These are phyloP conservation scores for Cutaneotrichosporon spelunceum DNA, from an alignment of 1,284 basidiomycete species.

Conservation along the genomic window DNA sequence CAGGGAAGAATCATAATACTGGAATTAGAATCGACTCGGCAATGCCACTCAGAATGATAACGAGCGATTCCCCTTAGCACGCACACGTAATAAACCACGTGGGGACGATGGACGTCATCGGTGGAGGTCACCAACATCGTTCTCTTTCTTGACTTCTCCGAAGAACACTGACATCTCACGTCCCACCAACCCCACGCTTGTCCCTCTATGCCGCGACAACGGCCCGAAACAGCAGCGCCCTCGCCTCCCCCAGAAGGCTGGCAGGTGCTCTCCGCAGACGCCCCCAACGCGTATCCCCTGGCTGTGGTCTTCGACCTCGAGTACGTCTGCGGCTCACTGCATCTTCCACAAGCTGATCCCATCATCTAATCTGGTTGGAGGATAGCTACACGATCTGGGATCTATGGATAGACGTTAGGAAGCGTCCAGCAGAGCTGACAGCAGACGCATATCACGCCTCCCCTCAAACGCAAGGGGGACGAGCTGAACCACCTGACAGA, in stretches of 20 bases:
- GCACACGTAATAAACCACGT: constrained; percentile 2
- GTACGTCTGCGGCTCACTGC: constrained; percentile 54
- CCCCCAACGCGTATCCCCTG: constrained; percentile 57
- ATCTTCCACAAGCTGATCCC: neutral
- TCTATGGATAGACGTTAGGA: constrained; percentile 68
- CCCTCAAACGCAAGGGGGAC: constrained; percentile 61
- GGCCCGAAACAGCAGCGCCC: constrained; percentile 2
- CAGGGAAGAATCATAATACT: no score
- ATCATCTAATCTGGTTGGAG: no score
- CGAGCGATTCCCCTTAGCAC: no score
- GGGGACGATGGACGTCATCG: neutral
- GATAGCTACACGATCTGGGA: constrained; percentile 83
- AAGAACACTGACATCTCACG: neutral
- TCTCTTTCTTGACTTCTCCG: neutral
- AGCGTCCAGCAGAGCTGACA: constrained; percentile 5
- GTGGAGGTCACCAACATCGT: neutral
- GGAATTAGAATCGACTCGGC: neutral
- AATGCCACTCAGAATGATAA: neutral
- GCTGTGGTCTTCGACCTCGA: constrained; percentile 80
- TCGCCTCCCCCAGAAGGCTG: constrained; percentile 19
- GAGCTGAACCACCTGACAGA: constrained; percentile 63
- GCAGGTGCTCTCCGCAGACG: constrained; percentile 27
- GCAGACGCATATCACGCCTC: constrained; percentile 55
- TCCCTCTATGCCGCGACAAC: constrained; percentile 14
- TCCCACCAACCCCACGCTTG: neutral